phyloP scores from a whole-genome alignment of 805 yeast species.

The Nakazawaea laoshanensis region DNA sequence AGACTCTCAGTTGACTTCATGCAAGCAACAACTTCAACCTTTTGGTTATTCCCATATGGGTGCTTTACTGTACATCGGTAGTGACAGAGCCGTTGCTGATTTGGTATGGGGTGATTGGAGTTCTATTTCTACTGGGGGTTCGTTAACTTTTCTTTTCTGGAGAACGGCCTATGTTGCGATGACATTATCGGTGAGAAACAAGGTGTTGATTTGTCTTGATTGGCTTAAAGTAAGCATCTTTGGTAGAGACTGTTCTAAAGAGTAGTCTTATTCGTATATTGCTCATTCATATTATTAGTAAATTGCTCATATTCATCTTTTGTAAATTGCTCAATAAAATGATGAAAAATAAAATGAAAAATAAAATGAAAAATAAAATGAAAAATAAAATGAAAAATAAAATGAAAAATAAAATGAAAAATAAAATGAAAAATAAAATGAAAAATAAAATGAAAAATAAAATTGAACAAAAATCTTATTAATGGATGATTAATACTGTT shows the following conservation, averaged over 20 bases:
- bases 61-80: conserved; percentile 88
- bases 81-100: conserved; percentile 92
- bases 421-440: no score
- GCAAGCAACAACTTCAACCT: conserved; percentile 37
- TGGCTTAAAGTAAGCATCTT: conserved; percentile 84
- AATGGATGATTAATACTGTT: no score
- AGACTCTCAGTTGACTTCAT: conserved; percentile 33
- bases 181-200: conserved; percentile 86
- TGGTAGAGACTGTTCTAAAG: conserved; percentile 92
- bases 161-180: conserved; percentile 87
- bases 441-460: no score
- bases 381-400: no score
- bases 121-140: conserved; percentile 75
- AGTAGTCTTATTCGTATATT: no score
- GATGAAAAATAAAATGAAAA: no score
- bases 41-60: conserved; percentile 87
- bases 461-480: no score
- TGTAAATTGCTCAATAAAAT: no score
- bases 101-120: conserved; percentile 73
- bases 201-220: conserved; percentile 75
- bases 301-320: no score
- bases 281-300: background rate
- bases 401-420: no score
- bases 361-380: background rate
- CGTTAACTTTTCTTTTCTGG: conserved; percentile 88